Percentiles rank a stretch among this genome's conserved stretches.
These are phyloP conservation scores for Fibroporia radiculosa DNA, from an alignment of 768 basidiomycete species.

Conservation along the genomic window DNA sequence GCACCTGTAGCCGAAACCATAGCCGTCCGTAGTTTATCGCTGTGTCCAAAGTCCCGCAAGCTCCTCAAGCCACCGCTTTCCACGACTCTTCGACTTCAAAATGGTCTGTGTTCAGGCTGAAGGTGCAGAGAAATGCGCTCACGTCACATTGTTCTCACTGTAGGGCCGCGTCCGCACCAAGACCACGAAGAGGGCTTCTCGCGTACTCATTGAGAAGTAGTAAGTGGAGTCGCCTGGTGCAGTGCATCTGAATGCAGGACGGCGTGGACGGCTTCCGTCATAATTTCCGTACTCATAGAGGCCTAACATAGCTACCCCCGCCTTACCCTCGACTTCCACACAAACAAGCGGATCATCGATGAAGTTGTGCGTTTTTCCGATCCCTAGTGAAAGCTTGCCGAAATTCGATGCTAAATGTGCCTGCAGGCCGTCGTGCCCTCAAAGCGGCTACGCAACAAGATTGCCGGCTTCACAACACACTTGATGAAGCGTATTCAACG, in stretches of 20 bases:
- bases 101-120: constrained; percentile 8
- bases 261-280: no score
- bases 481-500: constrained; percentile 99
- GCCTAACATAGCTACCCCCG: constrained; percentile 97
- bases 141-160: background rate
- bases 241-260: no score
- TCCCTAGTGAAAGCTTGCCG: background rate
- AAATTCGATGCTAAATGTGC: background rate
- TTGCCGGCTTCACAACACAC: constrained; percentile 99
- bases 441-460: constrained; percentile 99
- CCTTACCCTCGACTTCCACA: constrained; percentile 98
- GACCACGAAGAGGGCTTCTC: constrained; percentile 98
- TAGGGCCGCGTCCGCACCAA: constrained; percentile 99
- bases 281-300: no score
- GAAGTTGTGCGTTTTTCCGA: constrained; percentile 56
- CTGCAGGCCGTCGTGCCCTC: constrained; percentile 88
- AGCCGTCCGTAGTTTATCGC: constrained; percentile 11
- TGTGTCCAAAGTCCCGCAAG: constrained; percentile 21
- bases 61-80: constrained; percentile 16
- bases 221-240: constrained; percentile 34
- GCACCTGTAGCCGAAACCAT: background rate
- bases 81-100: constrained; percentile 3
- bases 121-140: background rate
- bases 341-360: constrained; percentile 98
- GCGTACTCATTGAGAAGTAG: constrained; percentile 99